Evolutionary conservation across 345 rosid genomes (phyloP), one percentile per base, ranked within the genome.

Genomic region (Linum lewisii): DNA sequence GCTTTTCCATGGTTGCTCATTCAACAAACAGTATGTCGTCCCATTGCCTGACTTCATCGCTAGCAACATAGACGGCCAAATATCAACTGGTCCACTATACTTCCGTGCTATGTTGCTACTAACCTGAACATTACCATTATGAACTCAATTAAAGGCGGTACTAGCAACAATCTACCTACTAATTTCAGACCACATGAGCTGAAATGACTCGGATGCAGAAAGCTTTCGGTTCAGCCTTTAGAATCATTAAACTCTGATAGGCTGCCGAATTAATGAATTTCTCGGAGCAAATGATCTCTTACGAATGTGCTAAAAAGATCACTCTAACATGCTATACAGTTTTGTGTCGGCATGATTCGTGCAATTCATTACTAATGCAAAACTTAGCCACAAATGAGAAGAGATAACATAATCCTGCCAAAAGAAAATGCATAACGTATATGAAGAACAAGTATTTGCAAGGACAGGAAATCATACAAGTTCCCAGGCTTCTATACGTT

Each of bases 401-500:
- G 53, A 36, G 23, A 16, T 24, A 15, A 23, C 52, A 65, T 24
- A 21, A 54, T 19, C 16, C 15, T 18, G 21, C 4, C 1, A 1
- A 2, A 37, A 1, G 24, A 19, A 11, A 24, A 20, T 5, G 1
- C 55, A 13, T 4, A 57, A 0, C 2, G 49, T 50, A 56, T 23
- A 14, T 11, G 18, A 71, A 58, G 50, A 65, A 18, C 59, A 51
- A 47, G 64, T 29, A 29, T 29, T 4, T 29, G 2, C 5, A 29
- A 1, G 34, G 34, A 29, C 7, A 29, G 34, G 42, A 64, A 18
- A 51, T 58, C 82, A 42, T 79, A 81, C 90, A 49, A 92, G 89
- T 72, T 92, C 95, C 95, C 95, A 86, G 29, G 82, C 87, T 74
- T 84, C 86, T 52, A 82, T 55, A 51, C 75, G 66, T 71, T 78